Evolutionary conservation across 371 early-diverging fungal genomes (phyloP).

Genomic region (Mucor racemosus): DNA sequence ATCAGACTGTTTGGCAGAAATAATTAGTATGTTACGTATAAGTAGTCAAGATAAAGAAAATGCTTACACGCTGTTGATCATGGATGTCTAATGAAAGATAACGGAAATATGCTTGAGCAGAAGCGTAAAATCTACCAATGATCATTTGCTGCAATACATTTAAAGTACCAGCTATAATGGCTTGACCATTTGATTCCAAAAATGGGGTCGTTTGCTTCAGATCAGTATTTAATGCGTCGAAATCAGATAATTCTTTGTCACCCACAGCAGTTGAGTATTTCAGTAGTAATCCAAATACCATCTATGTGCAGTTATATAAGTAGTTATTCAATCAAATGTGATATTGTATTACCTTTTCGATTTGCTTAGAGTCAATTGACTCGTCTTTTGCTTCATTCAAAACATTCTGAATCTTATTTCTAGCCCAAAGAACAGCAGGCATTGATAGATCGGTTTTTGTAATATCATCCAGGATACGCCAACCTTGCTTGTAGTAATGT

Average conservation of each 20-base stretch:
- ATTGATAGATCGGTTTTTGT: conserved; percentile 21
- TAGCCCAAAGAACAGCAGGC: conserved; percentile 36
- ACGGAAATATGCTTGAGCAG: conserved; percentile 41
- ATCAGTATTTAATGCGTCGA: conserved; percentile 1
- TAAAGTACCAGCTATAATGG: conserved; percentile 17
- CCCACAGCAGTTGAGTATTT: conserved; percentile 25
- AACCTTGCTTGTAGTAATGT: conserved; percentile 66
- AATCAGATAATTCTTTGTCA: neutral
- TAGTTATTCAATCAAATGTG: too few relatives aligned
- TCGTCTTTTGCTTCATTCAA: neutral
- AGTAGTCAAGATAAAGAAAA: too few relatives aligned
- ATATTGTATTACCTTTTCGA: conserved; percentile 28
- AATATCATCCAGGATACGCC: conserved; percentile 64
- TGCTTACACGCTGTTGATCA: conserved; percentile 21
- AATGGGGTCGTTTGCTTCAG: conserved; percentile 24
- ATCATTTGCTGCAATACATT: conserved; percentile 30
- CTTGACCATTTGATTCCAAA: conserved; percentile 7
- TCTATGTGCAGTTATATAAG: conserved; percentile 10
- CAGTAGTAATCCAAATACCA: conserved; percentile 10
- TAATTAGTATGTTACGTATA: neutral
- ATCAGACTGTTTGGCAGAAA: neutral
- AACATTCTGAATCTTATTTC: conserved; percentile 9
- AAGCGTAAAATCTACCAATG: conserved; percentile 31
- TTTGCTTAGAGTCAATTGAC: neutral
- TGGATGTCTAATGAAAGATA: conserved; percentile 39